Evolutionary conservation across 352 stramenopile genomes (phyloP).

Genomic region (Globisporangium mamillatum): DNA sequence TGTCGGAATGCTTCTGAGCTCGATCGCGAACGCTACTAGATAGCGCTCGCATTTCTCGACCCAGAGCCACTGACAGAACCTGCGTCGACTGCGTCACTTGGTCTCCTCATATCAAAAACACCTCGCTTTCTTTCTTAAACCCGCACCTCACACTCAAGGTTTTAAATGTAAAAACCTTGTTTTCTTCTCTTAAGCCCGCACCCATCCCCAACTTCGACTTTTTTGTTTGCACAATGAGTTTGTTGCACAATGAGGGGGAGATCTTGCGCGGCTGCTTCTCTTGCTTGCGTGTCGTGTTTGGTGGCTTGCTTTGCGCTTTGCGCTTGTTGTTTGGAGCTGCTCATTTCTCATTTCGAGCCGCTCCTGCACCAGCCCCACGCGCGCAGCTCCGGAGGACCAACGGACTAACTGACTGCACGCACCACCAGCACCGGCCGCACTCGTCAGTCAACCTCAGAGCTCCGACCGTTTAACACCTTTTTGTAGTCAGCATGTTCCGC

Average conservation of each 20-base stretch:
- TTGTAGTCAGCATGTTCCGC: slow-evolving; percentile 31
- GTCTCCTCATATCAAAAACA: not conserved
- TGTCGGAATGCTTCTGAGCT: not conserved
- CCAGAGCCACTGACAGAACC: not conserved
- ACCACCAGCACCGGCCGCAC: not conserved
- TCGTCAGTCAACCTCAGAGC: not conserved
- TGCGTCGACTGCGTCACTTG: slow-evolving; percentile 4
- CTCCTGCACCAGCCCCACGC: slow-evolving; percentile 1
- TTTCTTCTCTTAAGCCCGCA: not conserved
- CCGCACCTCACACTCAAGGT: not conserved
- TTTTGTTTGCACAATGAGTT: slow-evolving; percentile 9
- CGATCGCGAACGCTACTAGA: not conserved
- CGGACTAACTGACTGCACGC: not conserved
- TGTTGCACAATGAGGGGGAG: not conserved
- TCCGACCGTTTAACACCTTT: not conserved
- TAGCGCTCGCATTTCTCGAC: not conserved
- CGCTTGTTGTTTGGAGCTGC: not conserved
- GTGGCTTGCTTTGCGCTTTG: not conserved
- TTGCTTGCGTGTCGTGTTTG: not conserved
- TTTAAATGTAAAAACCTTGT: not conserved
- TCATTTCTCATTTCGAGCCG: slow-evolving; percentile 11
- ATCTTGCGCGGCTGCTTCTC: slow-evolving; percentile 9
- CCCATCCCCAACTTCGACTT: not conserved
- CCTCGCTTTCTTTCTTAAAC: not conserved
- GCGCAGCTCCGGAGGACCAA: not conserved